Base-by-base conservation (phyloP, 2,329 filamentous ascomycete species). In the Pestalotiopsis sp. region DNA sequence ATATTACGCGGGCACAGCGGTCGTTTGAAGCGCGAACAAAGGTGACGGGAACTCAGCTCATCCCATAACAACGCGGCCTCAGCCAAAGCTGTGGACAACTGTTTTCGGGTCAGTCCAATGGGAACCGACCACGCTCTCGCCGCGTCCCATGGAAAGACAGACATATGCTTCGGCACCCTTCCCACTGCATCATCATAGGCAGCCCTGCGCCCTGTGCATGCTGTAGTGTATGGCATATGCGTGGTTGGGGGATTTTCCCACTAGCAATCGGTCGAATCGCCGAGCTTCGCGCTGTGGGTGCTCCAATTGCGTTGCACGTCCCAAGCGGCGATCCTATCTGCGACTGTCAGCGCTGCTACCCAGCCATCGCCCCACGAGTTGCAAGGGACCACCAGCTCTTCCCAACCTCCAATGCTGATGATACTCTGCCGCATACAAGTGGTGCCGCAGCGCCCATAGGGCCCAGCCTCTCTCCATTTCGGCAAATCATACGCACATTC, bases 251-350 rank as follows among this genome's bases (percentile, higher is more conserved):
- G 31, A 36, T 52, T 52, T 52, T 52, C 45, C 17, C 45, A 9
- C 45, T 62, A 39, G 38, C 9, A 20, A 31, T 17, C 20, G 25
- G 64, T 61, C 38, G 61, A 62, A 64, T 64, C 57, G 66, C 49
- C 49, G 45, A 36, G 41, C 63, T 57, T 20, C 57, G n/a, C 25
- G 25, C 57, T 11, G 45, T 49, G 64, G 31, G 20, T 49, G 41
- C 45, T 49, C 49, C 68, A 69, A 69, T 69, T 69, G 68, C 55
- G 68, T 69, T 67, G 64, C 64, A 39, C 59, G 36, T 62, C 14
- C 57, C 57, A 27, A 36, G 45, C 45, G 36, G 59, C 59, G 59
- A 62, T 62, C 59, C 23, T 14, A 17, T 36, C 31, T 62, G 45
- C 45, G 17, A 52, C 49, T 23, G n/a, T 64, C 39, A 67, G 60